Base-by-base conservation (phyloP, 2,329 filamentous ascomycete species). In the Chrysoporthe austroafricana region DNA sequence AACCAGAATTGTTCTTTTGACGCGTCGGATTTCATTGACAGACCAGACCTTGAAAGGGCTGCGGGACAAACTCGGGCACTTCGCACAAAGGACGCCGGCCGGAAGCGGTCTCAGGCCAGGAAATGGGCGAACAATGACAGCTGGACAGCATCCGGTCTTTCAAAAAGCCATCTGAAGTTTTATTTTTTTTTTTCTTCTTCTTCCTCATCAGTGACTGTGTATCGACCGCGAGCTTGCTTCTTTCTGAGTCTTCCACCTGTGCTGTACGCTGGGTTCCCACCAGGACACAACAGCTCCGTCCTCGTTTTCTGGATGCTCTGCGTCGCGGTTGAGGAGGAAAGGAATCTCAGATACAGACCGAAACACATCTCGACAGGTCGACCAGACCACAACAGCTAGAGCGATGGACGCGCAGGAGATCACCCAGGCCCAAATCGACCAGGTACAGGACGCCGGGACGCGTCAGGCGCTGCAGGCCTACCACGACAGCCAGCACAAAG, bases 41-140 rank as follows among this genome's bases (percentile, higher is more conserved):
- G 26, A 39, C 34, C 18, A 26, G 9, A 63, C 43, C 43, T 18
- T 63, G 34, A 16, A 54, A 63, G 50, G 50, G n/a, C 3, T 63
- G 6, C 34, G 48, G 36, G 46, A 63, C 61, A 63, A 63, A 54
- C n/a, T 3, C 34, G 44, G 43, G 13, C 26, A 6, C 2, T 16
- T 48, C 8, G 21, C 34, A 69, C 67, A 69, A 69, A 69, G 67
- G 13, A 18, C 14, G 26, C 44, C 26, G 42, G 13, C 64, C 67
- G 67, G 67, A 69, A 69, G 62, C 67, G 62, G 67, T 44, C 32
- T 46, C 32, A 26, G 34, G 44, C 48, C 16, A 59, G 14, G 32
- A 46, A 58, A 44, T 42, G 46, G 34, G 50, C 39, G 21, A 34
- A 64, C 36, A 64, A 67, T 64, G 56, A 62, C 46, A 48, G 64